phyloP scores from a whole-genome alignment of 495 filamentous ascomycete species.

The Xylaria acuta region DNA sequence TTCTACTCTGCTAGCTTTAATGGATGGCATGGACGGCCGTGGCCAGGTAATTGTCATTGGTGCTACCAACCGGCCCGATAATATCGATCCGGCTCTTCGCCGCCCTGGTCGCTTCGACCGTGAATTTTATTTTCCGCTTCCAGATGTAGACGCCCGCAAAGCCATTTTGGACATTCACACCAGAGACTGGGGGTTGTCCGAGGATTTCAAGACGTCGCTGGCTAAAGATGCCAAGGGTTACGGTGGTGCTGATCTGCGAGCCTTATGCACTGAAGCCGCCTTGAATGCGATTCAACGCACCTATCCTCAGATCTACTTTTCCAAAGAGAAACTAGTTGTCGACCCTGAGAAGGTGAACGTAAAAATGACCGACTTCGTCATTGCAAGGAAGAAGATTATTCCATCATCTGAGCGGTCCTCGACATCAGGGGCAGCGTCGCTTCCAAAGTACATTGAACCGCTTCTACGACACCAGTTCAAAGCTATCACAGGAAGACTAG shows the following conservation, averaged over 20 bases:
- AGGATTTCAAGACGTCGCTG: constrained; percentile 79
- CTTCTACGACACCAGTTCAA: constrained; percentile 75
- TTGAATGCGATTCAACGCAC: constrained; percentile 96
- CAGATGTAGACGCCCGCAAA: constrained; percentile 76
- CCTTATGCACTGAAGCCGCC: constrained; percentile 96
- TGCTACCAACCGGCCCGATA: constrained; percentile 96
- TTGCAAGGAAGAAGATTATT: constrained; percentile 92
- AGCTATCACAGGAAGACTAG: constrained; percentile 68
- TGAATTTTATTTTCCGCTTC: constrained; percentile 97
- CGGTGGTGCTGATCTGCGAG: constrained; percentile 91
- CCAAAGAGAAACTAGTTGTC: constrained; percentile 87
- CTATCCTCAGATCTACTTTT: constrained; percentile 95
- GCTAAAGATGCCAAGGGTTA: constrained; percentile 93
- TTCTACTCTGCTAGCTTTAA: constrained; percentile 89
- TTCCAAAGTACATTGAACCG: constrained; percentile 81
- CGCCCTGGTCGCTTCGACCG: constrained; percentile 94
- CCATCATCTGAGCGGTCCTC: constrained; percentile 91
- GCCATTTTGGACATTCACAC: constrained; percentile 95
- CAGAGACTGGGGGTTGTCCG: constrained; percentile 84
- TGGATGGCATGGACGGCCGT: constrained; percentile 99
- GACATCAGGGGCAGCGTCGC: constrained; percentile 76
- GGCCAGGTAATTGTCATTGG: constrained; percentile 98
- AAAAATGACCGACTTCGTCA: constrained; percentile 92
- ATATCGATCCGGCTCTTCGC: constrained; percentile 92
- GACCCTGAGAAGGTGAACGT: constrained; percentile 83